Evolutionary conservation across 352 stramenopile species (phyloP).

Genomic region (Sclerospora graminicola): DNA sequence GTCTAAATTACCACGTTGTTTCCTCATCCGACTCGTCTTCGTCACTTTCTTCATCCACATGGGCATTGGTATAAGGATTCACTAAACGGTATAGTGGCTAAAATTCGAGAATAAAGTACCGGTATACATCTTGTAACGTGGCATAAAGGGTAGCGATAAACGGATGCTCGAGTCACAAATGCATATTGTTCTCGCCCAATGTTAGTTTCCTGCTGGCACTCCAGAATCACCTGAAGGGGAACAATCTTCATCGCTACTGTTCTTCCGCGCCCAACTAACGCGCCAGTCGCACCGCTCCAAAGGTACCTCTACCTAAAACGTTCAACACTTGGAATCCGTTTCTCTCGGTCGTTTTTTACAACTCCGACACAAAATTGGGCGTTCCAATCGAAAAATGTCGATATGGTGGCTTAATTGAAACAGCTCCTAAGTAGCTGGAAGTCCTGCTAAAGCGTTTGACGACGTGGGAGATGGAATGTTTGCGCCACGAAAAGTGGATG

Average conservation of each 20-base stretch:
- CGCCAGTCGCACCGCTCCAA: slow-evolving; percentile 58
- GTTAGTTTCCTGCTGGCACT: slow-evolving; percentile 57
- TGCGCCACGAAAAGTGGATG: slow-evolving; percentile 24
- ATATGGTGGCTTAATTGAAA: not conserved
- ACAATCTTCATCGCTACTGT: slow-evolving; percentile 59
- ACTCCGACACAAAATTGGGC: slow-evolving; percentile 9
- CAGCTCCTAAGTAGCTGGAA: slow-evolving; percentile 14
- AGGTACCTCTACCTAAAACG: slow-evolving; percentile 58
- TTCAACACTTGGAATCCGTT: slow-evolving; percentile 49
- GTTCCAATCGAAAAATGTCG: slow-evolving; percentile 9
- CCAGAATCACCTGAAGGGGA: slow-evolving; percentile 26
- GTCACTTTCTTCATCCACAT: slow-evolving; percentile 20
- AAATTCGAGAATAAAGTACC: slow-evolving; percentile 72
- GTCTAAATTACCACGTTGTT: too few species aligned
- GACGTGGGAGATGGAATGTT: slow-evolving; percentile 5
- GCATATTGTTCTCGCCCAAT: slow-evolving; percentile 61
- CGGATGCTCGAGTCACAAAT: slow-evolving; percentile 41
- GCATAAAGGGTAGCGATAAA: slow-evolving; percentile 55
- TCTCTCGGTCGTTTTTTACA: slow-evolving; percentile 20
- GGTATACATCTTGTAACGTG: slow-evolving; percentile 77
- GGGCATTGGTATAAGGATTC: slow-evolving; percentile 30
- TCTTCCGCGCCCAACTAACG: slow-evolving; percentile 35
- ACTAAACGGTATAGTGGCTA: slow-evolving; percentile 85
- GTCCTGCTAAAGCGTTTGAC: slow-evolving; percentile 12
- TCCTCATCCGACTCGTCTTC: slow-evolving; percentile 5